Base-by-base conservation (phyloP, 768 basidiomycete genomes). In the Pholiota microspora region DNA sequence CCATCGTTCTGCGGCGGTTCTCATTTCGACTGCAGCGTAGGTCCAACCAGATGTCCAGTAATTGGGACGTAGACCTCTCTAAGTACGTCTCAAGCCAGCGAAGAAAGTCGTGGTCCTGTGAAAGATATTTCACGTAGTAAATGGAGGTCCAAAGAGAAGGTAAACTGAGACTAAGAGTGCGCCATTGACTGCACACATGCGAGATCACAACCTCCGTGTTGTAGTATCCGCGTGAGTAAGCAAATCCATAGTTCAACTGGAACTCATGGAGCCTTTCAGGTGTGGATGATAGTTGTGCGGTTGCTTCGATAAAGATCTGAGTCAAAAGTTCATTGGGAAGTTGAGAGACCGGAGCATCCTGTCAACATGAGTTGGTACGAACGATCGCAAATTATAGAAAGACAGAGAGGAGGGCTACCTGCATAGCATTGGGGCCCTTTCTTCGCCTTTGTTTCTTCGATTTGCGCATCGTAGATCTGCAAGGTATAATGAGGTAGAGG, bases 171-270 rank as follows among this genome's bases (percentile, higher is more conserved):
- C 61, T 51, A 4, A 64, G 44, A 10, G 50, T 25, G 5, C 66
- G 58, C 64, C 64, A 67, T 13, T 46, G 53, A 1, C 54, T 36
- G 42, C 66, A 67, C 3, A 67, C 62, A 46, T 64, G 64, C 1
- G 64, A 62, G 7, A 67, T 50, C 8, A 55, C 51, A 7, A 67
- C 59, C 34, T 64, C 64, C 34, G 50, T 40, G n/a, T 28, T 38
- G 10, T 7, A 16, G 16, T 40, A 40, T 6, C 34, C n/a, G n/a
- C 13, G 31, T 24, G 15, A 5, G 38, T 12, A 15, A 13, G 35
- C 21, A 3, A 36, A 16, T 36, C 35, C 27, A 21, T 10, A 25
- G 7, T 31, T 12, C 29, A 12, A 36, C n/a, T 40, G 35, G 23
- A 36, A 51, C n/a, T 16, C 31, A 13, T 5, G 35, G 8, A 7